These are phyloP conservation scores for Fagopyrum tataricum DNA, from an alignment of 148 eudicot genomes.

Conservation along the genomic window DNA sequence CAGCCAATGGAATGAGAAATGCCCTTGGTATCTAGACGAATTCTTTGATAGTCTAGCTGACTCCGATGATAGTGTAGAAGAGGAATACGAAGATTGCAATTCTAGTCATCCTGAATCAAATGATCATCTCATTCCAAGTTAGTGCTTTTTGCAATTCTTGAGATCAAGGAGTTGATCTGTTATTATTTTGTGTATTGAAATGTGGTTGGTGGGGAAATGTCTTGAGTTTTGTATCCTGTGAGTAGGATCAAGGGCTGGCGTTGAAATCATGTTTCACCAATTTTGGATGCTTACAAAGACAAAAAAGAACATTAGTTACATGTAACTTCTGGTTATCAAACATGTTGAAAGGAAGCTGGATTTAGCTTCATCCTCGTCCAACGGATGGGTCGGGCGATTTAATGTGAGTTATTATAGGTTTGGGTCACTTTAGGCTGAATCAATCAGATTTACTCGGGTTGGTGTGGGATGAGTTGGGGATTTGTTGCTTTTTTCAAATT, in stretches of 20 bases:
- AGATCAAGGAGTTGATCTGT: neutral
- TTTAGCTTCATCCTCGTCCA: neutral
- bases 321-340: neutral
- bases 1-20: conserved; percentile 50
- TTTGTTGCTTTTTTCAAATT: no score
- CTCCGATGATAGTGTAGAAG: conserved; percentile 31
- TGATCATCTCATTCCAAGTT: neutral
- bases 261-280: neutral
- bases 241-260: neutral
- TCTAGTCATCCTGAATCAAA: neutral
- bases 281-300: neutral
- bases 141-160: neutral
- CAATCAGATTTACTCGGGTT: no score
- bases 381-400: no score
- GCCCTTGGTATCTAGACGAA: conserved; percentile 60
- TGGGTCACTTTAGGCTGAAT: no score
- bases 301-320: neutral
- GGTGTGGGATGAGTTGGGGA: no score
- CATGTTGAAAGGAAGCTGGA: neutral
- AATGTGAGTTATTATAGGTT: no score
- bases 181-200: conserved; percentile 11
- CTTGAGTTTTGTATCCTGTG: conserved; percentile 2
- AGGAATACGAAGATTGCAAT: conserved; percentile 17
- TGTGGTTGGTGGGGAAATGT: conserved; percentile 1
- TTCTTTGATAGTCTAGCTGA: conserved; percentile 61